phyloP scores from a whole-genome alignment of 2,329 filamentous ascomycete genomes.

The Apiospora kogelbergensis region DNA sequence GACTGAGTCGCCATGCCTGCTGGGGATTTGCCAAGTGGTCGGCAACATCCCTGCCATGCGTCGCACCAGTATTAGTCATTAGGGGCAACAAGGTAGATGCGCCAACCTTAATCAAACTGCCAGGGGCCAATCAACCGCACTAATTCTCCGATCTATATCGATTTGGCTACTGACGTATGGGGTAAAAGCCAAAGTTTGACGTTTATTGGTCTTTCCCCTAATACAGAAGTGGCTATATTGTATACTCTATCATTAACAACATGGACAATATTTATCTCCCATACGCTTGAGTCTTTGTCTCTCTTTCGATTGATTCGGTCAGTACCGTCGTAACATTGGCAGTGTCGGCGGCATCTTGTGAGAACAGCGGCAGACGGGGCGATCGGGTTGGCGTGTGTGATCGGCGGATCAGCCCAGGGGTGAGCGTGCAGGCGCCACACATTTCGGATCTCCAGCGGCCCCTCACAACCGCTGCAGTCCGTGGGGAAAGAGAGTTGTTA shows the following conservation, averaged over 20 bases:
- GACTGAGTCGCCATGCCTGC: background rate
- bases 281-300: background rate
- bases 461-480: background rate
- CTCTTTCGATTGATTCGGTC: too few relatives aligned
- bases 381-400: conserved; percentile 1
- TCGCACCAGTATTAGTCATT: conserved; percentile 1
- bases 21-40: background rate
- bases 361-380: background rate
- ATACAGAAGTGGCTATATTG: background rate
- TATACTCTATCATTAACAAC: background rate
- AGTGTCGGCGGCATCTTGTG: background rate
- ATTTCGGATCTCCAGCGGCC: background rate
- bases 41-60: background rate
- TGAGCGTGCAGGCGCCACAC: background rate
- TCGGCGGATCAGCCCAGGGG: background rate
- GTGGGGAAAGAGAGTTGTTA: background rate
- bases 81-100: background rate
- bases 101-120: background rate
- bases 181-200: background rate
- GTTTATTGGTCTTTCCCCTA: background rate
- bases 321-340: background rate
- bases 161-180: background rate
- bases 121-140: background rate
- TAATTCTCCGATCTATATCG: background rate
- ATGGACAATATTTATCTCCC: too few relatives aligned